Conservation (phyloP, 108 stramenopile genomes). For the Asterionellopsis glacialis region DNA sequence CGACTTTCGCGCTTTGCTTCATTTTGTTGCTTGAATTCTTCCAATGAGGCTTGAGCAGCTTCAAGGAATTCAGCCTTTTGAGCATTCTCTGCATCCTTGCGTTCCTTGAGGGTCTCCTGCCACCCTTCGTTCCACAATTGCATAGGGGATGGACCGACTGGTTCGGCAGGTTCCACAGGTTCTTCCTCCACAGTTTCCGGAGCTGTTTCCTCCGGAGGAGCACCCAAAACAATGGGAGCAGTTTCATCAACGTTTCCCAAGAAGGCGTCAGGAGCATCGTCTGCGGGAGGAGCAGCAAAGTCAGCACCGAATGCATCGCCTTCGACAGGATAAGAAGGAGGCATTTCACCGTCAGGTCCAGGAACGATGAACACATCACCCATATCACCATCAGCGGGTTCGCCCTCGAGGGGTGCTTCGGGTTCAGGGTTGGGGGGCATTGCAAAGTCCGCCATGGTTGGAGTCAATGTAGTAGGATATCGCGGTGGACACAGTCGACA, state of each 20-base stretch:
- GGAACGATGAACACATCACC: too few species aligned
- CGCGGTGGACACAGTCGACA: too few species aligned
- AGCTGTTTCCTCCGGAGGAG: slow-evolving; percentile 5
- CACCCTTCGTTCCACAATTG: slow-evolving; percentile 82
- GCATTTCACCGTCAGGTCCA: too few species aligned
- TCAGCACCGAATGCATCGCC: too few species aligned
- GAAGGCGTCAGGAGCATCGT: slow-evolving; percentile 19
- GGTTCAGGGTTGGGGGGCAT: neutral
- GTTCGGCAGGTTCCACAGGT: neutral
- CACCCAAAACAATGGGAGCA: slow-evolving; percentile 20
- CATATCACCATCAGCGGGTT: too few species aligned
- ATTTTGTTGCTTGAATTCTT: slow-evolving; percentile 59
- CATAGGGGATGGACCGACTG: slow-evolving; percentile 52
- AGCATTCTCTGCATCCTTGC: slow-evolving; percentile 82
- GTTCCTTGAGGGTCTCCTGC: slow-evolving; percentile 60
- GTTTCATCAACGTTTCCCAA: slow-evolving; percentile 10
- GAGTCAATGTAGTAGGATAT: too few species aligned
- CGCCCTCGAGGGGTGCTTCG: slow-evolving; percentile 2
- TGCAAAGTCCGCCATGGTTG: slow-evolving; percentile 5
- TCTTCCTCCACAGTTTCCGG: slow-evolving; percentile 11
- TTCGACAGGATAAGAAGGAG: too few species aligned
- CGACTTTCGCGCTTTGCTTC: slow-evolving; percentile 63
- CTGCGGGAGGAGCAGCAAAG: slow-evolving; percentile 16
- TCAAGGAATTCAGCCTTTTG: slow-evolving; percentile 66
- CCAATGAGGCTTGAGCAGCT: slow-evolving; percentile 50